These are phyloP conservation scores for Camellia japonica DNA, from an alignment of 148 eudicot genomes.

Conservation along the genomic window DNA sequence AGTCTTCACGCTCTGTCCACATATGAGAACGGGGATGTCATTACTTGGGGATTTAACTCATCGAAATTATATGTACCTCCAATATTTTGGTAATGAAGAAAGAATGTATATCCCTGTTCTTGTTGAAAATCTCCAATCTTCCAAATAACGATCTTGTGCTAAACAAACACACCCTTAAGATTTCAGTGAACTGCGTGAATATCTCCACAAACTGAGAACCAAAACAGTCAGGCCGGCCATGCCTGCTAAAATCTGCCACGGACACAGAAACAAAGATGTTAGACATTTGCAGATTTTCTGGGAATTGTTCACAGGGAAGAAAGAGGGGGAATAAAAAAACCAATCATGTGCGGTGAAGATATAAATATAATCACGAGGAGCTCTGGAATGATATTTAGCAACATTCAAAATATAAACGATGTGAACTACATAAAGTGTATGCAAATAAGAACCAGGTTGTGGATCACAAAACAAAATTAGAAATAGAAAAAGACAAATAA, in stretches of 20 bases:
- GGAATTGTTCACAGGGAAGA: background rate
- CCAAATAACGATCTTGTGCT: too few relatives aligned
- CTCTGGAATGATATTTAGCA: background rate
- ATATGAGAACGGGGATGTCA: background rate
- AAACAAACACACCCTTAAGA: conserved; percentile 14
- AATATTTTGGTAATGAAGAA: too few relatives aligned
- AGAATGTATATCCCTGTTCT: background rate
- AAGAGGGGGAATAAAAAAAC: background rate
- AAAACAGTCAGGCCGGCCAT: conserved; percentile 65
- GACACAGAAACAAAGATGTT: background rate
- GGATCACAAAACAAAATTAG: background rate
- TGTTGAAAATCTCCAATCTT: background rate
- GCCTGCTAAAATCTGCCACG: conserved; percentile 54
- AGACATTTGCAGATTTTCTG: background rate
- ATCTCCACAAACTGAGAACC: conserved; percentile 61
- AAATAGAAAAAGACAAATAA: background rate
- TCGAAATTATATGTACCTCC: too few relatives aligned
- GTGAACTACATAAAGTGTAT: background rate
- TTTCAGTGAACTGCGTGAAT: conserved; percentile 38
- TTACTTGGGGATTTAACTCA: background rate
- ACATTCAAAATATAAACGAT: background rate
- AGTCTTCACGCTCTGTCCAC: background rate
- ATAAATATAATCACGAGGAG: background rate
- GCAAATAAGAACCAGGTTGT: background rate
- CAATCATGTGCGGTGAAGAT: background rate